A percentile compares a stretch with the other conserved stretches of the same genome.
Evolutionary conservation across 2,329 filamentous ascomycete species (phyloP).

Genomic region (Diaporthe australafricana): DNA sequence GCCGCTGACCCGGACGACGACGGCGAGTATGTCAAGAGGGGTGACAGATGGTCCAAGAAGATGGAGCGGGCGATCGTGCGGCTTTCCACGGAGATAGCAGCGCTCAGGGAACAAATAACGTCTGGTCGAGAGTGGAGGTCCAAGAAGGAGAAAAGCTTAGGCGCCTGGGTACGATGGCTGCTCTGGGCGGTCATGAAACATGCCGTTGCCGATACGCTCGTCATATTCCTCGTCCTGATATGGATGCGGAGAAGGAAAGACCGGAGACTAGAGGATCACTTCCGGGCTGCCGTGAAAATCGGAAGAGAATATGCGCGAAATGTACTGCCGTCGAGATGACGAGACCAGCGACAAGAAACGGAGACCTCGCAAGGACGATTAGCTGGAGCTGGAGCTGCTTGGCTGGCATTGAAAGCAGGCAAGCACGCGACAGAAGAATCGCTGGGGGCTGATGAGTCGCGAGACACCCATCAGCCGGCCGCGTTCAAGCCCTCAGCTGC

Average conservation of each 20-base stretch:
- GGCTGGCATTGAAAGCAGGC: not conserved
- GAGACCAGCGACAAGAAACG: not conserved
- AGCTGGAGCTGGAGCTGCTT: not conserved
- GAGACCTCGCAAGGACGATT: not conserved
- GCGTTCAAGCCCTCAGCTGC: not conserved
- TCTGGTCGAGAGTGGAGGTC: slow-evolving; percentile 78
- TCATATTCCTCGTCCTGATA: slow-evolving; percentile 74
- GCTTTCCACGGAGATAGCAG: slow-evolving; percentile 92
- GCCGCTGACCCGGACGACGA: slow-evolving; percentile 54
- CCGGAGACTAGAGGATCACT: slow-evolving; percentile 77
- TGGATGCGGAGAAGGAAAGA: slow-evolving; percentile 81
- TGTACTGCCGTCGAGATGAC: slow-evolving; percentile 68
- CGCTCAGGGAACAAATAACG: slow-evolving; percentile 90
- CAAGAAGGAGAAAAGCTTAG: slow-evolving; percentile 71
- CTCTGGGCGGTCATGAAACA: slow-evolving; percentile 80
- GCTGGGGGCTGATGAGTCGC: not conserved
- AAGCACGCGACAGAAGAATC: not conserved
- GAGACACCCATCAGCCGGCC: not conserved
- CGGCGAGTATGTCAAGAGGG: slow-evolving; percentile 54
- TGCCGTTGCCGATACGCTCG: slow-evolving; percentile 75
- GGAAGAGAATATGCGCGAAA: slow-evolving; percentile 69
- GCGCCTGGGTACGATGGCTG: slow-evolving; percentile 78
- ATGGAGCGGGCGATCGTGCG: slow-evolving; percentile 89
- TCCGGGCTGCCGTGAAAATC: slow-evolving; percentile 71
- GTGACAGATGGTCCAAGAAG: slow-evolving; percentile 79